Conservation (phyloP, 495 filamentous ascomycete species). For the Geopyxis carbonaria region DNA sequence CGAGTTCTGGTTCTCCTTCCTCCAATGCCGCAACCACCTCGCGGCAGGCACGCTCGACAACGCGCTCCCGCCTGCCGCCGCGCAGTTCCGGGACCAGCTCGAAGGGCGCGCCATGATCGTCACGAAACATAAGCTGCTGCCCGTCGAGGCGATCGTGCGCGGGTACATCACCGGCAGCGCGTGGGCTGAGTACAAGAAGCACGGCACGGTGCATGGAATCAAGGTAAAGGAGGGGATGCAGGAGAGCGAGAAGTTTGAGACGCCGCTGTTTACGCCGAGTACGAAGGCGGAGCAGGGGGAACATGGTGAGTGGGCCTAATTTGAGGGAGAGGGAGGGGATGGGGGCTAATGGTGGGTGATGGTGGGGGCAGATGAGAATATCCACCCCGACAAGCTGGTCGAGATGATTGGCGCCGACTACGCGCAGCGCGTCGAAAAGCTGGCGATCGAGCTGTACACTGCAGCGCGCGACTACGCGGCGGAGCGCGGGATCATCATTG, state of each 20-base stretch:
- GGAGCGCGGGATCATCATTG: constrained; percentile 73
- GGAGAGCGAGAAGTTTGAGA: constrained; percentile 53
- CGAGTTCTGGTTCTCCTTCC: constrained; percentile 67
- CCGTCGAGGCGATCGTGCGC: constrained; percentile 81
- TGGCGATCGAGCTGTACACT: constrained; percentile 58
- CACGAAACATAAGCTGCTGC: constrained; percentile 57
- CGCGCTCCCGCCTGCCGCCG: constrained; percentile 34
- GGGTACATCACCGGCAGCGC: constrained; percentile 90
- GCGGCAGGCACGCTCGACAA: constrained; percentile 41
- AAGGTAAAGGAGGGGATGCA: constrained; percentile 45
- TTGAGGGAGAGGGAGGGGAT: background rate
- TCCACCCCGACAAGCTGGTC: constrained; percentile 51
- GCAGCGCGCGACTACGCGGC: constrained; percentile 50
- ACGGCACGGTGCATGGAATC: constrained; percentile 69
- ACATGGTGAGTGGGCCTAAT: constrained; percentile 28
- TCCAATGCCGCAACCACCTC: constrained; percentile 60
- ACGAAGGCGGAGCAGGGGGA: constrained; percentile 76
- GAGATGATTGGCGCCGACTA: constrained; percentile 56
- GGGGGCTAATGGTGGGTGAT: background rate
- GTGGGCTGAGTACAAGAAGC: constrained; percentile 57
- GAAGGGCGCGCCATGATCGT: constrained; percentile 68
- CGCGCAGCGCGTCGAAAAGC: constrained; percentile 53
- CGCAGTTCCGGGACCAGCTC: constrained; percentile 35
- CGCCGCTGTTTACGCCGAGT: constrained; percentile 68
- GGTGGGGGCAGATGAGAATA: constrained; percentile 59